Evolutionary conservation across 331 rosid species (phyloP).

Genomic region (Acacia pycnantha): DNA sequence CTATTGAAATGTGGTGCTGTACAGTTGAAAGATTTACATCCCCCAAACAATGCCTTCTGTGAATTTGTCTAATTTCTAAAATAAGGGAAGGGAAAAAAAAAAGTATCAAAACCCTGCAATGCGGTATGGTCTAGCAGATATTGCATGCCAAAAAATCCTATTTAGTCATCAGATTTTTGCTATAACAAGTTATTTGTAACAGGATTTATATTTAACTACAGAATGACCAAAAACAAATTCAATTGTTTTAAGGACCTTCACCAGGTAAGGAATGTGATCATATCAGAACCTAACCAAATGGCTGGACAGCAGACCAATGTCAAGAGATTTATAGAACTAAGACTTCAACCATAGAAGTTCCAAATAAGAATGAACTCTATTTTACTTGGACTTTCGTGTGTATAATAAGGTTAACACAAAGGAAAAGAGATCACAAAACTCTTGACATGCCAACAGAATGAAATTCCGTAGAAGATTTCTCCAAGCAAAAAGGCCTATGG

Average conservation of each 20-base stretch:
- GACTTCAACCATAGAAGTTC: too few species aligned
- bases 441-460: too few species aligned
- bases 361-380: too few species aligned
- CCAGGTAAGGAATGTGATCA: slow-evolving; percentile 5
- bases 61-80: too few species aligned
- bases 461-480: too few species aligned
- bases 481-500: too few species aligned
- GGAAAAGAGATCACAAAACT: too few species aligned
- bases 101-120: background rate
- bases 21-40: background rate
- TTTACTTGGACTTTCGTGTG: too few species aligned
- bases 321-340: background rate
- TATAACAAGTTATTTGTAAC: background rate
- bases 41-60: background rate
- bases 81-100: too few species aligned
- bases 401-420: too few species aligned
- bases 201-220: background rate
- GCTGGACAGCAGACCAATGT: background rate
- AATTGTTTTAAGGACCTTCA: background rate
- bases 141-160: slow-evolving; percentile 3
- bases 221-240: background rate
- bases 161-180: background rate
- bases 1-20: background rate
- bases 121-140: background rate
- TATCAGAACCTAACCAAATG: background rate